These are phyloP conservation scores for Peniophora sp. DNA, from an alignment of 1,284 basidiomycete genomes.

Conservation along the genomic window DNA sequence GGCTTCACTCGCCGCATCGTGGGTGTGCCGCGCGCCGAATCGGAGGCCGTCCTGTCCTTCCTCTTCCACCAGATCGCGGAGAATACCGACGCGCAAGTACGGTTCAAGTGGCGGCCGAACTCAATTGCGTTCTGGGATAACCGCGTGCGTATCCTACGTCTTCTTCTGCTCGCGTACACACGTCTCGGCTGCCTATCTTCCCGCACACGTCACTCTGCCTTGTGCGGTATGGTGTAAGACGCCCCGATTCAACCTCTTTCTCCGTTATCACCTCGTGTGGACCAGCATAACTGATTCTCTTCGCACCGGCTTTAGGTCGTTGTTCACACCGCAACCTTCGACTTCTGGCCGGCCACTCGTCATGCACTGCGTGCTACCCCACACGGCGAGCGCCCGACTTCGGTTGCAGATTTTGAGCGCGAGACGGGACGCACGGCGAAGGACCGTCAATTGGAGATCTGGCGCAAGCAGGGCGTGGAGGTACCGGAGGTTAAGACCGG, in stretches of 20 bases:
- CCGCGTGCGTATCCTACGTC: constrained; percentile 33
- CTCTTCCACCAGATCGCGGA: constrained; percentile 64
- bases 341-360: constrained; percentile 67
- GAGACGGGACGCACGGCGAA: constrained; percentile 50
- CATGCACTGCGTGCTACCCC: constrained; percentile 80
- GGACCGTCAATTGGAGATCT: constrained; percentile 59
- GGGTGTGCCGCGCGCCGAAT: constrained; percentile 74
- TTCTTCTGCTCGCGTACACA: not conserved
- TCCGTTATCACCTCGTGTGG: not conserved
- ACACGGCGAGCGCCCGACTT: constrained; percentile 68
- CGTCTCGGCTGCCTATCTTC: not conserved
- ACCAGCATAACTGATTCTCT: not conserved
- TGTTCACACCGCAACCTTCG: constrained; percentile 71
- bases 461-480: constrained; percentile 53
- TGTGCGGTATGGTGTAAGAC: not conserved
- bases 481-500: constrained; percentile 21
- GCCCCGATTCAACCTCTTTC: no score
- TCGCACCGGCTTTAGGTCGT: constrained; percentile 38
- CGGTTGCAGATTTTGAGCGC: constrained; percentile 68
- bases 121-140: constrained; percentile 72
- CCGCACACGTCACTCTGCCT: not conserved
- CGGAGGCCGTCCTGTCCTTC: constrained; percentile 62
- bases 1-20: constrained; percentile 68
- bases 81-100: constrained; percentile 66
- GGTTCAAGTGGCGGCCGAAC: constrained; percentile 64